Conservation (phyloP, 495 filamentous ascomycete genomes). For the Neurospora sp. region DNA sequence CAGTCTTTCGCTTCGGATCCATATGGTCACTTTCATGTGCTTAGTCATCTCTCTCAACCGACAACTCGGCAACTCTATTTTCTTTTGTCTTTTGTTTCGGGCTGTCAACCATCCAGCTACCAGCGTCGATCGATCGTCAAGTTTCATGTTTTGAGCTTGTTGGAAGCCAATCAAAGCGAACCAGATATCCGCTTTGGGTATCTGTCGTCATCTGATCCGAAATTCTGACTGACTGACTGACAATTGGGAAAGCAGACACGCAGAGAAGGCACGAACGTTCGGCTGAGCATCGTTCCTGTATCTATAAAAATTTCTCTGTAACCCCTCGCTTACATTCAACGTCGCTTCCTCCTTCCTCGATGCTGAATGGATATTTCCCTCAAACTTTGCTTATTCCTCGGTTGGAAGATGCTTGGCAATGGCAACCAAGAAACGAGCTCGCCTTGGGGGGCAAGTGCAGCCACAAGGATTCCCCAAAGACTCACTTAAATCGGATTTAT, state of each 20-base stretch:
- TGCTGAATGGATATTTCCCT: neutral
- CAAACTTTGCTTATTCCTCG: neutral
- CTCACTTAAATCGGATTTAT: too few species aligned
- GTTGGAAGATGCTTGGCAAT: neutral
- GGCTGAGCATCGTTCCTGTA: neutral
- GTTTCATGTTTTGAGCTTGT: neutral
- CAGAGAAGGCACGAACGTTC: neutral
- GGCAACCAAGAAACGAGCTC: neutral
- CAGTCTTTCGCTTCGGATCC: neutral
- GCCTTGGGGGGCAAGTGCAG: neutral
- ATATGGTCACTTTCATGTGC: neutral
- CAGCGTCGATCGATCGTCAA: neutral
- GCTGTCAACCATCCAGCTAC: neutral
- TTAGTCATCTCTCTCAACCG: neutral
- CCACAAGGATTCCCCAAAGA: neutral
- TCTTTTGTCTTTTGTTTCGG: neutral
- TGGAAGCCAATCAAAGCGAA: neutral
- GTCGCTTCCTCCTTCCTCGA: neutral
- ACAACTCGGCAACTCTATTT: neutral
- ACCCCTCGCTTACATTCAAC: neutral
- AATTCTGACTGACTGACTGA: neutral
- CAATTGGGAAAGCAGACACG: neutral
- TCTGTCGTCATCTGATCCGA: neutral
- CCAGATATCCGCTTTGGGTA: neutral
- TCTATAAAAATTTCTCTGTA: neutral